These are phyloP conservation scores for Pyricularia grisea DNA, from an alignment of 2,329 filamentous ascomycete species.

Conservation along the genomic window DNA sequence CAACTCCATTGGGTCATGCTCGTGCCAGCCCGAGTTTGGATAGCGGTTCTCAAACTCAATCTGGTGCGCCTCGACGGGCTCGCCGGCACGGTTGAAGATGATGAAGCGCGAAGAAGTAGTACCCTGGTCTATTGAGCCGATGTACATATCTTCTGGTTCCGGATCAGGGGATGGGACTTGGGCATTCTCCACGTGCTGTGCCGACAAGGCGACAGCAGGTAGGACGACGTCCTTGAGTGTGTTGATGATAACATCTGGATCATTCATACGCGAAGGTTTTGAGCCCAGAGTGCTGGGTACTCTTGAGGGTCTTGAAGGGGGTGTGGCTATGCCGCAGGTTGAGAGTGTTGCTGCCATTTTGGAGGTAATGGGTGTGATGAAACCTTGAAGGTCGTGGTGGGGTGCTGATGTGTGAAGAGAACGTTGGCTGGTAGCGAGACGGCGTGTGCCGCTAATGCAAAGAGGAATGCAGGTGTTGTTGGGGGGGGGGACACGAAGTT, in stretches of 20 bases:
- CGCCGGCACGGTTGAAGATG: conserved; percentile 74
- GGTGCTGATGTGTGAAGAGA: not conserved
- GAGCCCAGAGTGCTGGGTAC: not conserved
- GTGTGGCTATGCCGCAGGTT: not conserved
- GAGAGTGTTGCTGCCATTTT: not conserved
- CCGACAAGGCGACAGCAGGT: not conserved
- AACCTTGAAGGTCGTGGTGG: not conserved
- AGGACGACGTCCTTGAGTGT: not conserved
- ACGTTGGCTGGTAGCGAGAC: not conserved
- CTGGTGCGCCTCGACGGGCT: conserved; percentile 74
- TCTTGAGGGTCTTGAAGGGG: not conserved
- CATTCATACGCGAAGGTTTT: not conserved
- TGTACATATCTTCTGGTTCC: conserved; percentile 36
- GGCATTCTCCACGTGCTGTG: conserved; percentile 2
- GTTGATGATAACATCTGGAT: not conserved
- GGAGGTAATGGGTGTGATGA: not conserved
- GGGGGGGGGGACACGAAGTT: not conserved
- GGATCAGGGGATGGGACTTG: not conserved
- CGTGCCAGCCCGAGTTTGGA: conserved; percentile 82
- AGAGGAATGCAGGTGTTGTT: not conserved
- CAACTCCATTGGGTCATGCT: conserved; percentile 75
- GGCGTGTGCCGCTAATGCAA: not conserved
- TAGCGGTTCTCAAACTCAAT: conserved; percentile 81
- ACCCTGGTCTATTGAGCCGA: conserved; percentile 84
- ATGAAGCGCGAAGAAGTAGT: conserved; percentile 86